Evolutionary conservation across 176 grass and related monocot species (phyloP).

Genomic region (Musa itinerans): DNA sequence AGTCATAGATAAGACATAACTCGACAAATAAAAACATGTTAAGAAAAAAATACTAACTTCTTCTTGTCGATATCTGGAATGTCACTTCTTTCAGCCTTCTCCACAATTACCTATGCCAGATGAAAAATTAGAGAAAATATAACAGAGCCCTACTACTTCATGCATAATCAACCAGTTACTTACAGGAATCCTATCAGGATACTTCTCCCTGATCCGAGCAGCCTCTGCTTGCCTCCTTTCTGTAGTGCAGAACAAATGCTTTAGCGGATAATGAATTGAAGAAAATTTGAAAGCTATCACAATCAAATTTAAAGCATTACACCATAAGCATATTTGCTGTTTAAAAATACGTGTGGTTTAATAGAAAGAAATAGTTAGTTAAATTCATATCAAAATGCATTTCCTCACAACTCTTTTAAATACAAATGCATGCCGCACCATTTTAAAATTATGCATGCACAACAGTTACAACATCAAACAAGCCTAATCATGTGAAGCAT

Average conservation of each 20-base stretch:
- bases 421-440: too few species aligned
- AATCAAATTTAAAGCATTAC: background rate
- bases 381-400: too few species aligned
- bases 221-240: slow-evolving; percentile 88
- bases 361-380: too few species aligned
- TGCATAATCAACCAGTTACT: slow-evolving; percentile 10
- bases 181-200: slow-evolving; percentile 94
- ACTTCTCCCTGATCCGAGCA: slow-evolving; percentile 83
- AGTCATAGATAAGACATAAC: too few species aligned
- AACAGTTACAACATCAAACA: too few species aligned
- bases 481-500: too few species aligned
- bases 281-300: background rate
- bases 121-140: slow-evolving; percentile 1
- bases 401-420: too few species aligned
- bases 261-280: background rate
- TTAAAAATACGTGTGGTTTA: too few species aligned
- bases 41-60: slow-evolving; percentile 48
- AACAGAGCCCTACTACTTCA: background rate
- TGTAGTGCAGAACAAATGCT: background rate
- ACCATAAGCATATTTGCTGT: background rate
- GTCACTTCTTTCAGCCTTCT: slow-evolving; percentile 86
- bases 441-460: too few species aligned
- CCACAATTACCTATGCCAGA: slow-evolving; percentile 74
- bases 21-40: too few species aligned
- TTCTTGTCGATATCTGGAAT: slow-evolving; percentile 96